Evolutionary conservation across 306 rosid species (phyloP), one percentile per base, ranked within the genome.

Genomic region (Dalbergia cochinchinensis): DNA sequence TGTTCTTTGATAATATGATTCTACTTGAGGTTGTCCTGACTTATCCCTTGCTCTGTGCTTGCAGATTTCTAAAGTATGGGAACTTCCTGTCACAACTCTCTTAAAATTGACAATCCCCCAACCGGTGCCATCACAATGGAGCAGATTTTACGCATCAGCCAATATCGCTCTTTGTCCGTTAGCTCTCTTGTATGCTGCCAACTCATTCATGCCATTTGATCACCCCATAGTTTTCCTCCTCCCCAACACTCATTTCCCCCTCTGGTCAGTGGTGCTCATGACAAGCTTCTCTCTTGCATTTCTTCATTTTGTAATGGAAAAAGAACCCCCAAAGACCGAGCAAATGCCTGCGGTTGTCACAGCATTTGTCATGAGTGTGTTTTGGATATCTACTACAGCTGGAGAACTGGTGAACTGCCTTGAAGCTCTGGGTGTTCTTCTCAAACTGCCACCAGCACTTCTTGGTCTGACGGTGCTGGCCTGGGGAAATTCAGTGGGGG

Each of bases 401-500:
- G 97, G 93, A 67, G 98, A 93, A 80, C 88, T 95, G 80, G 87
- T 95, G 76, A 95, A 89, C 79, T 95, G 99, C 86, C 98, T 95
- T 35, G 97, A 88, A 62, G 87, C 89, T 51, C 76, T 95, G 7
- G 97, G 97, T 13, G 44, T 74, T 1, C 94, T 89, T 63, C 97
- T 95, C 65, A 75, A 91, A 80, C 80, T 93, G 79, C 94, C 98
- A 0, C 89, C 88, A 2, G 80, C 96, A 53, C 85, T 95, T 79
- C 98, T 95, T 0, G 96, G 99, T 73, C 96, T 93, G 14, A 95
- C 98, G 0, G 99, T 95, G 51, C 96, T 95, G 77, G 99, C 99
- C 20, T 95, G 98, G 99, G 99, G 99, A 55, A 95, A 95, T 70
- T 95, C 98, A 2, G 97, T 93, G 61, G 98, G 99, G 76, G 98